Conservation (phyloP, 2,329 filamentous ascomycete genomes). For the Diplodia intermedia region DNA sequence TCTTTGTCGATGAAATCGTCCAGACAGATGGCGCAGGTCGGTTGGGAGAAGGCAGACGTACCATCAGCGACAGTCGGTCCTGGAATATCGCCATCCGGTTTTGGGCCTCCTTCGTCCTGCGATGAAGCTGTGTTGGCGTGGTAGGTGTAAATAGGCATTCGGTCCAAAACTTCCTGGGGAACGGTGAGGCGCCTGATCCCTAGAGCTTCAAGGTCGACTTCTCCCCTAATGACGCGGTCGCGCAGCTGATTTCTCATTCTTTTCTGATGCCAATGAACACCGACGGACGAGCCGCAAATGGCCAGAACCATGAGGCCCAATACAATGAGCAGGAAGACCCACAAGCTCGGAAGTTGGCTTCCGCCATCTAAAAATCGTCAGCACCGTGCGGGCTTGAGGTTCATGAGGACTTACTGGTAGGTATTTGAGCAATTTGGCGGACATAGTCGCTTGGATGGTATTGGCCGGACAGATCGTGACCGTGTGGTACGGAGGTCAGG, state of each 20-base stretch:
- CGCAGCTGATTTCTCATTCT: slow-evolving; percentile 71
- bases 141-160: slow-evolving; percentile 82
- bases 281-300: slow-evolving; percentile 69
- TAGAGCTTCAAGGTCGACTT: slow-evolving; percentile 84
- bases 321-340: slow-evolving; percentile 77
- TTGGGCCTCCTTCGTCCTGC: slow-evolving; percentile 4
- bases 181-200: slow-evolving; percentile 85
- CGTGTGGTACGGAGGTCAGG: slow-evolving; percentile 59
- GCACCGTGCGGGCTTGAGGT: slow-evolving; percentile 5
- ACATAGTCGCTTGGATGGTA: slow-evolving; percentile 54
- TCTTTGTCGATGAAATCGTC: slow-evolving; percentile 74
- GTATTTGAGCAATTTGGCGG: slow-evolving; percentile 59
- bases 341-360: slow-evolving; percentile 72
- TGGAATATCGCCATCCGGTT: background rate
- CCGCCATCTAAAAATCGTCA: slow-evolving; percentile 51
- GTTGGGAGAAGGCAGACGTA: slow-evolving; percentile 65
- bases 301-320: slow-evolving; percentile 73
- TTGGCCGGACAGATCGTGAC: slow-evolving; percentile 46
- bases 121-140: background rate
- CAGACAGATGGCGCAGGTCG: slow-evolving; percentile 88
- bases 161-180: slow-evolving; percentile 71
- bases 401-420: slow-evolving; percentile 36
- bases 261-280: slow-evolving; percentile 80
- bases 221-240: slow-evolving; percentile 74
- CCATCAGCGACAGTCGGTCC: background rate